These are phyloP conservation scores for Cupressus sempervirens DNA, from an alignment of 75 land plant genomes.

Conservation along the genomic window DNA sequence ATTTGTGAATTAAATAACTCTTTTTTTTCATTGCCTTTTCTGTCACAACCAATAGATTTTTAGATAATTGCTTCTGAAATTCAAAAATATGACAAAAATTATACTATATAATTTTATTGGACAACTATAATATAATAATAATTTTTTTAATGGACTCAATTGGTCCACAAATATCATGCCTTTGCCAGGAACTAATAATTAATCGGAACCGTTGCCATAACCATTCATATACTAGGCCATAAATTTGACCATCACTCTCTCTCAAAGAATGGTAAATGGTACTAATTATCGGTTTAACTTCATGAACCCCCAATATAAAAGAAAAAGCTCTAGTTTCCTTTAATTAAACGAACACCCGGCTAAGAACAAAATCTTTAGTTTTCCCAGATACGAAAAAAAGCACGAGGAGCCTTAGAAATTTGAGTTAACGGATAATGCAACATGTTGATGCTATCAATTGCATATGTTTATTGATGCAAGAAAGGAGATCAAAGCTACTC, in stretches of 20 bases:
- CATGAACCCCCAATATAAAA: background rate
- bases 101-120: too few species aligned
- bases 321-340: background rate
- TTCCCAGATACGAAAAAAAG: background rate
- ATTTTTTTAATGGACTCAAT: too few species aligned
- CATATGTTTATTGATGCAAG: background rate
- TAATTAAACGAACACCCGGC: background rate
- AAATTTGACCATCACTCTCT: background rate
- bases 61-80: too few species aligned
- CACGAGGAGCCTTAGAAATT: background rate
- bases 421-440: background rate
- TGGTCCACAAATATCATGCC: too few species aligned
- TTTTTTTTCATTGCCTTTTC: too few species aligned
- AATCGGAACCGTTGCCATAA: background rate
- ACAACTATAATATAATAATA: too few species aligned
- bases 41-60: too few species aligned
- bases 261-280: background rate
- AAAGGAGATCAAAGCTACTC: background rate
- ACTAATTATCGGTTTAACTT: background rate
- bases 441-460: background rate
- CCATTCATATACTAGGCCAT: background rate
- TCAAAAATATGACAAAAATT: too few species aligned
- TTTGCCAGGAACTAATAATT: too few species aligned
- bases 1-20: too few species aligned
- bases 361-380: background rate